Evolutionary conservation across 495 filamentous ascomycete genomes (phyloP).

Genomic region (Aspergillus ostianus): DNA sequence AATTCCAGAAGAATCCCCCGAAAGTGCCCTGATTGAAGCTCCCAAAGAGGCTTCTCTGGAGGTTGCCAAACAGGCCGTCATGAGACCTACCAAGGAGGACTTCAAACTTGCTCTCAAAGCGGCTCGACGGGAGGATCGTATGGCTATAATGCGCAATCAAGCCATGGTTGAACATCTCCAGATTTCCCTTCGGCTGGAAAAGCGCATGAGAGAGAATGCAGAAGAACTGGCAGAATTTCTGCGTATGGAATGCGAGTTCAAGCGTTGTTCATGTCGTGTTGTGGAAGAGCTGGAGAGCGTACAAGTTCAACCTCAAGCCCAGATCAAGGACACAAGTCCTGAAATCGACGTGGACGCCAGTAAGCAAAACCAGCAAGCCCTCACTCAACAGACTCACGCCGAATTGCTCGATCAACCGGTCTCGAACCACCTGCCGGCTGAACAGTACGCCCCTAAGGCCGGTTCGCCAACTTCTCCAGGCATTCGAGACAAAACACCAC

Average conservation of each 20-base stretch:
- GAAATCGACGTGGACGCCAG: not conserved
- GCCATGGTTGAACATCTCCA: conserved; percentile 58
- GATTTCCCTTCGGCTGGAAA: conserved; percentile 64
- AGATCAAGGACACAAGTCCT: not conserved
- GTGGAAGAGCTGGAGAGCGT: conserved; percentile 46
- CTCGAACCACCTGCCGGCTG: not conserved
- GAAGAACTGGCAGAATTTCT: conserved; percentile 78
- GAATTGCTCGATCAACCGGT: not conserved
- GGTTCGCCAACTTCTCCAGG: not conserved
- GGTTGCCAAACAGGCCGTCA: not conserved
- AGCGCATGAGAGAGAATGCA: conserved; percentile 60
- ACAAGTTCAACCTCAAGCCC: not conserved
- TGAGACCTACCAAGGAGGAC: not conserved
- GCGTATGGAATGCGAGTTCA: conserved; percentile 75
- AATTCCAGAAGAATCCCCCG: not conserved
- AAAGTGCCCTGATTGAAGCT: not conserved
- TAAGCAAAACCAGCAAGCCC: not conserved
- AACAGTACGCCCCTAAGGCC: not conserved
- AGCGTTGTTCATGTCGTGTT: conserved; percentile 64
- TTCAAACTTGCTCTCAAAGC: not conserved
- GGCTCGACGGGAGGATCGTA: not conserved
- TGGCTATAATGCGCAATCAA: not conserved
- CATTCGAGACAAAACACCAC: not conserved
- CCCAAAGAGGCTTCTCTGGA: not conserved
- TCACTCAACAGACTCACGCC: not conserved